A percentile compares a stretch with the other conserved stretches of the same genome.
phyloP scores from a whole-genome alignment of 352 stramenopile species.

The Pythium aphanidermatum region DNA sequence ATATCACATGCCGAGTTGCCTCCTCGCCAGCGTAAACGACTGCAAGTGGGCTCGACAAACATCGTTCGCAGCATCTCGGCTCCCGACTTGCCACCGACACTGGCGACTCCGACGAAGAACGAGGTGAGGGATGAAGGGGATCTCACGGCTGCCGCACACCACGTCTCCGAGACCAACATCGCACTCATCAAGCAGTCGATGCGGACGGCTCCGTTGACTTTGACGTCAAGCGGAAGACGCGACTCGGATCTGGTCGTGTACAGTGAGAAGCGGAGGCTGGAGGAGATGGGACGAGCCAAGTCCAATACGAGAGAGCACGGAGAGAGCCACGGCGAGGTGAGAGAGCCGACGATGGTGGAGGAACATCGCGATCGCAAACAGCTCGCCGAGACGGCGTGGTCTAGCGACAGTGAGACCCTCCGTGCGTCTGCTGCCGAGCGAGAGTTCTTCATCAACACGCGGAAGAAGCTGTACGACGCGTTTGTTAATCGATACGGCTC shows the following conservation, averaged over 20 bases:
- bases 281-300: neutral
- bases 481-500: constrained; percentile 75
- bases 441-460: constrained; percentile 27
- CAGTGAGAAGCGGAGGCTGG: constrained; percentile 8
- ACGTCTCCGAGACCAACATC: constrained; percentile 41
- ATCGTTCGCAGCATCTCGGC: constrained; percentile 28
- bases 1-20: constrained; percentile 45
- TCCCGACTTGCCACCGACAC: constrained; percentile 2
- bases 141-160: constrained; percentile 18
- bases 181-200: constrained; percentile 33
- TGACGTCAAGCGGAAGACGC: too few species aligned
- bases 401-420: too few species aligned
- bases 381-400: neutral
- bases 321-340: neutral
- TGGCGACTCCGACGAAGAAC: neutral
- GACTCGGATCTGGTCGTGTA: constrained; percentile 9
- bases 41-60: constrained; percentile 78
- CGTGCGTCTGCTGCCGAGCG: constrained; percentile 1
- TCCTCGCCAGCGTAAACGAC: constrained; percentile 44
- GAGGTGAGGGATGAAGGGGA: constrained; percentile 3
- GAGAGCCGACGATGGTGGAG: too few species aligned
- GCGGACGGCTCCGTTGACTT: too few species aligned
- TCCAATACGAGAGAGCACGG: neutral
- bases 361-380: neutral
- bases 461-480: constrained; percentile 48